These are phyloP conservation scores for Candida glucosophila DNA, from an alignment of 1,139 yeast species.

Conservation along the genomic window DNA sequence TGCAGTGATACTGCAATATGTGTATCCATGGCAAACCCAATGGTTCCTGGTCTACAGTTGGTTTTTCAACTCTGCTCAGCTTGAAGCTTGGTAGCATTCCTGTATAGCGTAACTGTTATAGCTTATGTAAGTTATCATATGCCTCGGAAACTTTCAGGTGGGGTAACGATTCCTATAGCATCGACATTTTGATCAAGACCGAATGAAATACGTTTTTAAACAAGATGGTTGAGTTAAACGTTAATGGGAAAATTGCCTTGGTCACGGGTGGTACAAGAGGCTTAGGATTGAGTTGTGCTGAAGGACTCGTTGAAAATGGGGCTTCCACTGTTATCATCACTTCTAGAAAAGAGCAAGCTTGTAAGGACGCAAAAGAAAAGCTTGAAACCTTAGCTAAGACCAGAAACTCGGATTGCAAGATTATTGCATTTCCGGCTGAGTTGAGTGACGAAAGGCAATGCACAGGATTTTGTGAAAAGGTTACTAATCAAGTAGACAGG, in stretches of 20 bases:
- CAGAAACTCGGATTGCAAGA: conserved; percentile 33
- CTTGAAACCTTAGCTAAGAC: conserved; percentile 40
- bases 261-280: conserved; percentile 82
- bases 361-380: conserved; percentile 47
- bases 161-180: too few relatives aligned
- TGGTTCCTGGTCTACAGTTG: conserved; percentile 55
- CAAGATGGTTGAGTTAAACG: conserved; percentile 37
- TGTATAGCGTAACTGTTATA: too few relatives aligned
- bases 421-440: conserved; percentile 55
- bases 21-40: conserved; percentile 65
- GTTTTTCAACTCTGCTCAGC: conserved; percentile 16
- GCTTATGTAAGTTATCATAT: too few relatives aligned
- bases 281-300: conserved; percentile 63
- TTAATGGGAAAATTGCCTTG: conserved; percentile 59
- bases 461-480: conserved; percentile 35
- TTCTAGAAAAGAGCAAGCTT: conserved; percentile 58
- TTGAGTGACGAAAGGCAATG: conserved; percentile 46
- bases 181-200: too few relatives aligned
- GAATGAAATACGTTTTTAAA: too few relatives aligned
- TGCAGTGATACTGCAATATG: conserved; percentile 33
- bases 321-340: conserved; percentile 57
- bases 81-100: conserved; percentile 1
- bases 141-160: too few relatives aligned
- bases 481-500: conserved; percentile 30
- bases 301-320: conserved; percentile 54